Conservation (phyloP, 306 rosid genomes). For the Sesbania bispinosa region DNA sequence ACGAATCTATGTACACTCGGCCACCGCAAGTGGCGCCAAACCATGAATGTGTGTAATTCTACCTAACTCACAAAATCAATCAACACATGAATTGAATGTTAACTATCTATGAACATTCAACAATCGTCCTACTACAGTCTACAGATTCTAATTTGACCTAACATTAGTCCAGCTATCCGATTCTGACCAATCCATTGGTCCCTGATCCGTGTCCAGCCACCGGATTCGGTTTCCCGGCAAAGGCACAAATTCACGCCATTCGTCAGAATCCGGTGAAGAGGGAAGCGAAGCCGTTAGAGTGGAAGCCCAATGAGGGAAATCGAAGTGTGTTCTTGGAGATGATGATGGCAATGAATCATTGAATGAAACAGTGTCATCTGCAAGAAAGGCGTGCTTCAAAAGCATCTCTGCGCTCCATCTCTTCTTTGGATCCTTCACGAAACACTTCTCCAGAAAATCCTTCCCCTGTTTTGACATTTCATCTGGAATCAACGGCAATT, state of each 20-base stretch:
- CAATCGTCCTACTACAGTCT: too few species aligned
- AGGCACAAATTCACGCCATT: too few species aligned
- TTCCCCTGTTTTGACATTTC: conserved; percentile 58
- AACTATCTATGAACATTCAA: too few species aligned
- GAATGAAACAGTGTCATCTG: background rate
- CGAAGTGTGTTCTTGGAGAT: conserved; percentile 59
- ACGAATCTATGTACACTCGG: background rate
- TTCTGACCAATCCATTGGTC: conserved; percentile 39
- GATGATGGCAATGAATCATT: background rate
- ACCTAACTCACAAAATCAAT: background rate
- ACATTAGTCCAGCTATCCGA: conserved; percentile 50
- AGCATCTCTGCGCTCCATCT: conserved; percentile 91
- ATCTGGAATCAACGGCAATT: conserved; percentile 54
- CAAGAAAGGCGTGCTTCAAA: conserved; percentile 51
- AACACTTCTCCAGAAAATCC: conserved; percentile 62
- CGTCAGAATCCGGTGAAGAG: conserved; percentile 26
- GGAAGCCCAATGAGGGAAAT: conserved; percentile 60
- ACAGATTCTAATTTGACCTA: conserved; percentile 34
- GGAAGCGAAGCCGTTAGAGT: background rate
- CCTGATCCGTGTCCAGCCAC: conserved; percentile 27
- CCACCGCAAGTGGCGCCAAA: background rate
- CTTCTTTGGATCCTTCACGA: conserved; percentile 56
- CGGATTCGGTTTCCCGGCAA: conserved; percentile 37
- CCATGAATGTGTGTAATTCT: too few species aligned
- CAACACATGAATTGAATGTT: background rate